These are phyloP conservation scores for Mallotus japonicus DNA, from an alignment of 441 rosid genomes.

Conservation along the genomic window DNA sequence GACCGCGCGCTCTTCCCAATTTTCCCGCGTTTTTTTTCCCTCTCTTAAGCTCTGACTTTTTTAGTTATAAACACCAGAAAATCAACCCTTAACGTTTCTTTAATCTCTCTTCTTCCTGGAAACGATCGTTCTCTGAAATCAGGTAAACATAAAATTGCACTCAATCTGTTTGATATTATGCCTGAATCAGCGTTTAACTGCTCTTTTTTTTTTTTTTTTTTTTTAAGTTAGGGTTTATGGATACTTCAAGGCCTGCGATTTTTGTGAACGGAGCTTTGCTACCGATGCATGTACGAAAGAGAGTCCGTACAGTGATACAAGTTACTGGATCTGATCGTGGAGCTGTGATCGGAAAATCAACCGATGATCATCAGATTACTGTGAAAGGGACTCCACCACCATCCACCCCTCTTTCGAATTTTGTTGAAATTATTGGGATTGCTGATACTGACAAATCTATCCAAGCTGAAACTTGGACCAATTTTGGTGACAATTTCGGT, in stretches of 20 bases:
- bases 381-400: conserved; percentile 61
- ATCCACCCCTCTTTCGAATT: conserved; percentile 46
- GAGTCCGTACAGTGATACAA: conserved; percentile 77
- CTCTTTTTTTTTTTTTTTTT: background rate
- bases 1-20: no score
- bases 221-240: conserved; percentile 40
- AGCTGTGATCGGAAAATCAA: conserved; percentile 61
- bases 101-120: background rate
- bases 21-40: no score
- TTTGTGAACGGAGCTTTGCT: conserved; percentile 67
- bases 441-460: conserved; percentile 72
- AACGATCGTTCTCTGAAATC: background rate
- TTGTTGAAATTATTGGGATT: conserved; percentile 83
- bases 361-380: conserved; percentile 61
- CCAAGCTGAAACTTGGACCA: conserved; percentile 67
- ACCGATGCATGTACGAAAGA: conserved; percentile 55
- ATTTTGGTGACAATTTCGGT: conserved; percentile 81
- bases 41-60: no score
- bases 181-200: background rate
- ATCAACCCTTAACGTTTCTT: no score
- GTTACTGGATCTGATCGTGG: conserved; percentile 51
- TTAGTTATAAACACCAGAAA: no score
- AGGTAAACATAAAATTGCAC: background rate
- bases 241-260: conserved; percentile 72
- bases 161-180: conserved; percentile 11